Evolutionary conservation across 2,329 filamentous ascomycete species (phyloP), one percentile per base, ranked within the genome.

Genomic region (Nakataea oryzae): DNA sequence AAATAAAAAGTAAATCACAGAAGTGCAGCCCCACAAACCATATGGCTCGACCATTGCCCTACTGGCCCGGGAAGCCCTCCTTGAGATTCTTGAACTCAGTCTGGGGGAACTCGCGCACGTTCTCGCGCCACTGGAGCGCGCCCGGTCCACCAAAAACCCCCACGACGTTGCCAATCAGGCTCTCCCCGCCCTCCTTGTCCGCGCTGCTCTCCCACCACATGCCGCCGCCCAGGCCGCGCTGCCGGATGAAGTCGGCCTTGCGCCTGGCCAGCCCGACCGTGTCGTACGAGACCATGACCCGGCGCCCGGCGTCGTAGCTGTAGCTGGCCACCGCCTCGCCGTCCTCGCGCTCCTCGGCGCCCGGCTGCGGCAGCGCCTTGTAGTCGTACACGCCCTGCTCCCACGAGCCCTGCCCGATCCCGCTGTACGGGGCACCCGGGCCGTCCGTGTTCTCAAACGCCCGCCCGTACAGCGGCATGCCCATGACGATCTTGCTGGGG

Each of bases 151-250:
- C 87, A 13, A 90, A 73, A 0, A 74, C 76, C 34, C 82, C 77
- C 1, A 89, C 83, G 21, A 87, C 85, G 17, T 81, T 86, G 8
- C 74, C 76, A 62, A 93, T 91, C 70, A 97, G 72, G 68, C 90
- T 93, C 61, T 81, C 74, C 0, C 80, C 77, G 0, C 85, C 86
- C 3, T 74, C 71, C 70, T 86, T 87, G 72, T 97, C 93, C 1
- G 84, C 87, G 69, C 88, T 93, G 68, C 86, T 90, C 76, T 97
- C 93, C 92, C 92, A 96, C 91, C 91, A 97, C 93, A 97, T 97
- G n/a, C 83, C 91, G 24, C 93, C 93, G 1, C 92, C 93, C 0
- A 97, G 81, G 0, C 84, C 79, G 57, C 81, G 77, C 26, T 82
- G 72, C 70, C 79, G 82, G 70, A 97, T 84, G 72, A 86, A 96